These are phyloP conservation scores for bread wheat (Triticum aestivum) DNA, from an alignment of 176 grass and related monocot species.

Conservation along the genomic window IWGSC_CS_RefSeq_v2.1 NC_057802.1:531644594-531645093, in stretches of 20 bases:
- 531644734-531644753: background rate
- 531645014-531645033: slow-evolving; percentile 32
- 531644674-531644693: background rate
- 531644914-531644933: slow-evolving; percentile 41
- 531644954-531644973: slow-evolving; percentile 49
- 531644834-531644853: slow-evolving; percentile 29
- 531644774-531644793: slow-evolving; percentile 26
- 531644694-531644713: background rate
- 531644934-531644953: background rate
- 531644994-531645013: slow-evolving; percentile 34
- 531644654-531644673: background rate
- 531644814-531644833: slow-evolving; percentile 3
- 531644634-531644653: too few species aligned
- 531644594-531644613: background rate
- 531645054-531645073: slow-evolving; percentile 42
- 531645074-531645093: slow-evolving; percentile 48
- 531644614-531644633: background rate
- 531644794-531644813: slow-evolving; percentile 16
- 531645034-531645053: slow-evolving; percentile 54
- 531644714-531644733: background rate
- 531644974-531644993: slow-evolving; percentile 23
- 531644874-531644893: slow-evolving; percentile 92
- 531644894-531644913: slow-evolving; percentile 54
- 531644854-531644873: slow-evolving; percentile 73
- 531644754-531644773: background rate